Evolutionary conservation across 140 eudicot species (phyloP).

Genomic region (Eryngium alpinum): DNA sequence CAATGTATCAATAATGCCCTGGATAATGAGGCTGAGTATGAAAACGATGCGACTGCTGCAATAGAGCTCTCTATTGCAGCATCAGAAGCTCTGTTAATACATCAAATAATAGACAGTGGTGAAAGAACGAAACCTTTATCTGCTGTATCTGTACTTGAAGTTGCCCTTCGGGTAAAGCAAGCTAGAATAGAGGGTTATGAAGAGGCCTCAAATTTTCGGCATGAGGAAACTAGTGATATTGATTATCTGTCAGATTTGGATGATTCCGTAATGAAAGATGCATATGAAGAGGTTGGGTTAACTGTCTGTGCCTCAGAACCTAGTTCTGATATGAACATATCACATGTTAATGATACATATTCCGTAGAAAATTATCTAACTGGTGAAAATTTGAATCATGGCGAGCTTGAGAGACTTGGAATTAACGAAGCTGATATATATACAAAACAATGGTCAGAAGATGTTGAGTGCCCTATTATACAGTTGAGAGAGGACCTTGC

Average conservation of each 20-base stretch:
- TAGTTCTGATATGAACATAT: slow-evolving; percentile 26
- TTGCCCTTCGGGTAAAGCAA: slow-evolving; percentile 66
- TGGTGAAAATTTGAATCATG: slow-evolving; percentile 24
- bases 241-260: slow-evolving; percentile 63
- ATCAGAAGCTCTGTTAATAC: slow-evolving; percentile 72
- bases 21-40: slow-evolving; percentile 23
- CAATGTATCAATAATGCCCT: slow-evolving; percentile 14
- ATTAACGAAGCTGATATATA: slow-evolving; percentile 15
- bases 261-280: slow-evolving; percentile 59
- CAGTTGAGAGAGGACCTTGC: slow-evolving; percentile 7
- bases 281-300: slow-evolving; percentile 75
- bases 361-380: slow-evolving; percentile 25
- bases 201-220: slow-evolving; percentile 21
- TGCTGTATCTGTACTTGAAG: slow-evolving; percentile 64
- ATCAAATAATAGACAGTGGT: slow-evolving; percentile 41
- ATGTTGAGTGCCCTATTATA: slow-evolving; percentile 5
- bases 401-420: slow-evolving; percentile 20
- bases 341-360: slow-evolving; percentile 56
- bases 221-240: slow-evolving; percentile 25
- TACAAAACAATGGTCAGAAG: slow-evolving; percentile 14
- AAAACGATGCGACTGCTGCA: slow-evolving; percentile 37
- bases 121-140: slow-evolving; percentile 17
- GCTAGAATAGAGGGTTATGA: slow-evolving; percentile 50
- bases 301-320: slow-evolving; percentile 18
- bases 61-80: slow-evolving; percentile 79